Evolutionary conservation across 2,329 filamentous ascomycete genomes (phyloP).

Genomic region (Epichloe sp.): DNA sequence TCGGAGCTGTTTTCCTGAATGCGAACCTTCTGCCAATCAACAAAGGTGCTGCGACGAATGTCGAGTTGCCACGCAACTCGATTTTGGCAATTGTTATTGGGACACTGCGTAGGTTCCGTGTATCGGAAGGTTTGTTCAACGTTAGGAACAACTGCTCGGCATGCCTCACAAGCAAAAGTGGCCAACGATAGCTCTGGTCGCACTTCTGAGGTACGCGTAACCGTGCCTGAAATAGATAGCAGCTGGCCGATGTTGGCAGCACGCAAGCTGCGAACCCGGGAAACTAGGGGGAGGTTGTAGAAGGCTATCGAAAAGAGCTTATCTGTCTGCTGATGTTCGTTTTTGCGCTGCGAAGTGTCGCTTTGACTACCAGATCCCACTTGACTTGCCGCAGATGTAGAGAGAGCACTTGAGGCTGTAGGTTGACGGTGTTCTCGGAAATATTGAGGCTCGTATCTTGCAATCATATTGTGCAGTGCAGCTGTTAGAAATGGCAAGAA

Average conservation of each 20-base stretch:
- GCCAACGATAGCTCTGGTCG: slow-evolving; percentile 83
- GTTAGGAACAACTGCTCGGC: slow-evolving; percentile 72
- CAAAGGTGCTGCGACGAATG: slow-evolving; percentile 91
- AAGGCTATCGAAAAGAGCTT: slow-evolving; percentile 90
- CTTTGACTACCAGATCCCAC: slow-evolving; percentile 48
- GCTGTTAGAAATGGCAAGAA: slow-evolving; percentile 85
- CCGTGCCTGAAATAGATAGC: slow-evolving; percentile 90
- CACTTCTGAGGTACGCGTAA: slow-evolving; percentile 93
- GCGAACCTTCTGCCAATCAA: slow-evolving; percentile 98
- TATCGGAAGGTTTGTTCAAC: slow-evolving; percentile 97
- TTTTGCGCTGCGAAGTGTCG: slow-evolving; percentile 63
- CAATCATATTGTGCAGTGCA: slow-evolving; percentile 82
- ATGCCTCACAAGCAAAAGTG: slow-evolving; percentile 84
- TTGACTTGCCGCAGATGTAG: slow-evolving; percentile 53
- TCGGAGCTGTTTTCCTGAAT: slow-evolving; percentile 98
- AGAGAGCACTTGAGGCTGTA: slow-evolving; percentile 57
- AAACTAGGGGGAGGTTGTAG: slow-evolving; percentile 83
- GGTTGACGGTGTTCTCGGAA: slow-evolving; percentile 86
- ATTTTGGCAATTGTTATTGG: slow-evolving; percentile 77
- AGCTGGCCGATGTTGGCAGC: slow-evolving; percentile 86
- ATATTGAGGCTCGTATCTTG: slow-evolving; percentile 88
- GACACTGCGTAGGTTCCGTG: slow-evolving; percentile 91
- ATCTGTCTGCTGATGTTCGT: slow-evolving; percentile 91
- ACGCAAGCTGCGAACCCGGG: slow-evolving; percentile 70
- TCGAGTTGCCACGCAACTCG: slow-evolving; percentile 91